phyloP scores from a whole-genome alignment of 2,329 filamentous ascomycete genomes.

The Aspergillus calidoustus region DNA sequence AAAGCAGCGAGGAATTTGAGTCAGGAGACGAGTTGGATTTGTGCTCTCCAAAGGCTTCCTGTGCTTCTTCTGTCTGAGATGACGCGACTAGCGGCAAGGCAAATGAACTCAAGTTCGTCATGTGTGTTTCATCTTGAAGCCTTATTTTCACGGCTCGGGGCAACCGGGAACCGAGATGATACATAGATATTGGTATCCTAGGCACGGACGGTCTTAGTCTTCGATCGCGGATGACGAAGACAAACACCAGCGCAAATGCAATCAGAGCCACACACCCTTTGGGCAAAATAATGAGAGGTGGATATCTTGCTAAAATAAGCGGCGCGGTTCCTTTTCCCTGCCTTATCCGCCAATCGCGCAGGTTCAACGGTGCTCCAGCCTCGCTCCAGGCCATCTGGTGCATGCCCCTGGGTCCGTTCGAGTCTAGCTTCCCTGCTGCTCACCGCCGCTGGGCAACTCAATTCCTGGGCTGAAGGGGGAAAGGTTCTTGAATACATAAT shows the following conservation, averaged over 20 bases:
- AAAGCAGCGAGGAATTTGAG: neutral
- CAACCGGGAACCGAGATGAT: neutral
- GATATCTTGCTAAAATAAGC: slow-evolving; percentile 20
- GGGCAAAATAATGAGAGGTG: slow-evolving; percentile 19
- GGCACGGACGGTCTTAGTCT: slow-evolving; percentile 19
- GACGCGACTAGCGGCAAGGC: neutral
- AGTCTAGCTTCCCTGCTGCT: slow-evolving; percentile 19
- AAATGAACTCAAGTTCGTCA: slow-evolving; percentile 9
- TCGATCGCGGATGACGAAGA: slow-evolving; percentile 17
- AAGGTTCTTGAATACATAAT: slow-evolving; percentile 23
- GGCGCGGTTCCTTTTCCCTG: slow-evolving; percentile 20
- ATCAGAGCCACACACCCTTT: slow-evolving; percentile 2
- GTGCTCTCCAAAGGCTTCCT: no score
- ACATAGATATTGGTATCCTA: neutral
- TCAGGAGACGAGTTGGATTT: neutral
- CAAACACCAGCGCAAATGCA: slow-evolving; percentile 10
- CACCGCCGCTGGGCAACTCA: slow-evolving; percentile 38
- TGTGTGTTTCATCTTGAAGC: neutral
- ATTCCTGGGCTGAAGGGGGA: slow-evolving; percentile 26
- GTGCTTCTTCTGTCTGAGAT: neutral
- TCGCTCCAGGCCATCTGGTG: slow-evolving; percentile 19
- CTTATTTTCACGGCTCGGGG: neutral
- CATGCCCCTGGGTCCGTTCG: slow-evolving; percentile 32
- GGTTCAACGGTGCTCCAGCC: slow-evolving; percentile 23
- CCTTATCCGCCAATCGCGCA: slow-evolving; percentile 23